These are phyloP conservation scores for Eimeria zaria DNA, from an alignment of 169 alveolate species.

Conservation along the genomic window DNA sequence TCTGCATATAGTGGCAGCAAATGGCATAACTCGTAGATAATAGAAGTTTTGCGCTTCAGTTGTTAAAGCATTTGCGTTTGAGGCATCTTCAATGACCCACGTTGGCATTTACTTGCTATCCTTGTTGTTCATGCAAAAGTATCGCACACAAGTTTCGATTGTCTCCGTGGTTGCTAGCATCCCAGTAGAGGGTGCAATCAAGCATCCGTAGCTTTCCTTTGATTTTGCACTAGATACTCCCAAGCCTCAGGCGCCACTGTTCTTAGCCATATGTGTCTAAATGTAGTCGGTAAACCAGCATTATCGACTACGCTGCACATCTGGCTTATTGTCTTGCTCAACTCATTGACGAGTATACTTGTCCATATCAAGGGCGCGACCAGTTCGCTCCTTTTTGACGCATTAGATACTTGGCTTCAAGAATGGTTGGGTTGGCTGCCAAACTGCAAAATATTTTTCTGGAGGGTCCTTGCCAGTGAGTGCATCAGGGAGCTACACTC, in stretches of 20 bases:
- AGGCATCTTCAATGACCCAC: neutral
- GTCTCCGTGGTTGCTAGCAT: too few relatives aligned
- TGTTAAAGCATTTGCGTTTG: neutral
- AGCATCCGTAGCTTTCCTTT: neutral
- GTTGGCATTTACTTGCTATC: neutral
- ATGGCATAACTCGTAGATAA: neutral
- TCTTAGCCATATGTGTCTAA: neutral
- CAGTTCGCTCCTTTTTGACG: neutral
- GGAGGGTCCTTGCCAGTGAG: neutral
- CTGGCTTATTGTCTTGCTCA: neutral
- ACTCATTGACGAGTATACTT: neutral
- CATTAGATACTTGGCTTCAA: neutral
- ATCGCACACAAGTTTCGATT: neutral
- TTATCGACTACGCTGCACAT: neutral
- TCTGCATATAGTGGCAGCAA: neutral
- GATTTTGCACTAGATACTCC: neutral
- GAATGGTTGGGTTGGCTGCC: neutral
- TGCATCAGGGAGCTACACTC: neutral
- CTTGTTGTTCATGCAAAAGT: neutral
- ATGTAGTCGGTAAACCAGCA: neutral
- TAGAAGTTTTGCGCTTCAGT: neutral
- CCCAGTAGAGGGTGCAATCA: neutral
- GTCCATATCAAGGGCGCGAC: neutral
- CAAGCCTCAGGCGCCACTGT: neutral
- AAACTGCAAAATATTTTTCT: neutral